Evolutionary conservation across 768 basidiomycete species (phyloP).

Genomic region (Podaxis mareebaensis): DNA sequence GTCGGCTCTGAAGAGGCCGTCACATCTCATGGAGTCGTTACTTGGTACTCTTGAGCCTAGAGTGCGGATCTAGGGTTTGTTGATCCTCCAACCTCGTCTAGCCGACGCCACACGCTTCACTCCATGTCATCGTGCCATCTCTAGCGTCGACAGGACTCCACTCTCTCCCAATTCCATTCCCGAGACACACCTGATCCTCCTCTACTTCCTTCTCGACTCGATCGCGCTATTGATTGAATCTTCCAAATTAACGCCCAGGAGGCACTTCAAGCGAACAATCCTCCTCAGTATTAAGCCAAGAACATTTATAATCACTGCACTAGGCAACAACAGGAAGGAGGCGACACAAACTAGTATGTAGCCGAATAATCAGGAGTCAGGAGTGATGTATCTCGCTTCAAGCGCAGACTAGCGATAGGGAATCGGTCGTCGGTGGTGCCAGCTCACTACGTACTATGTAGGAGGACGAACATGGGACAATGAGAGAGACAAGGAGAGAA

Average conservation of each 20-base stretch:
- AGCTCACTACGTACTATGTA: conserved; percentile 10
- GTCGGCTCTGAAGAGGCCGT: neutral
- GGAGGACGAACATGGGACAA: neutral
- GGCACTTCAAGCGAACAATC: neutral
- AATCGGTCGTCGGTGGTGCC: neutral
- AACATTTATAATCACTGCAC: neutral
- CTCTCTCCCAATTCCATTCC: too few relatives aligned
- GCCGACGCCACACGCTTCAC: too few relatives aligned
- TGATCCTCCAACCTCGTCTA: neutral
- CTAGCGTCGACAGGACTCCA: too few relatives aligned
- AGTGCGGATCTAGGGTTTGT: too few relatives aligned
- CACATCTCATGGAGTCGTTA: conserved; percentile 1
- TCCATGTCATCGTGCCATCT: too few relatives aligned
- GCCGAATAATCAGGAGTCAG: neutral
- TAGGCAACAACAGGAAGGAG: conserved; percentile 7
- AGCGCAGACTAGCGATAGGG: neutral
- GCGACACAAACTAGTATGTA: neutral
- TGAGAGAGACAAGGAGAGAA: neutral
- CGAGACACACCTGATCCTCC: too few relatives aligned
- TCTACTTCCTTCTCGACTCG: too few relatives aligned
- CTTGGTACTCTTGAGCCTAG: conserved; percentile 1
- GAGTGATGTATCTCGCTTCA: neutral
- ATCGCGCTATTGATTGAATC: neutral
- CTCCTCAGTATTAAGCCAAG: neutral
- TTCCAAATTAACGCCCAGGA: neutral